Base-by-base conservation (phyloP, 208 protist genomes). In the Leishmania braziliensis region DNA sequence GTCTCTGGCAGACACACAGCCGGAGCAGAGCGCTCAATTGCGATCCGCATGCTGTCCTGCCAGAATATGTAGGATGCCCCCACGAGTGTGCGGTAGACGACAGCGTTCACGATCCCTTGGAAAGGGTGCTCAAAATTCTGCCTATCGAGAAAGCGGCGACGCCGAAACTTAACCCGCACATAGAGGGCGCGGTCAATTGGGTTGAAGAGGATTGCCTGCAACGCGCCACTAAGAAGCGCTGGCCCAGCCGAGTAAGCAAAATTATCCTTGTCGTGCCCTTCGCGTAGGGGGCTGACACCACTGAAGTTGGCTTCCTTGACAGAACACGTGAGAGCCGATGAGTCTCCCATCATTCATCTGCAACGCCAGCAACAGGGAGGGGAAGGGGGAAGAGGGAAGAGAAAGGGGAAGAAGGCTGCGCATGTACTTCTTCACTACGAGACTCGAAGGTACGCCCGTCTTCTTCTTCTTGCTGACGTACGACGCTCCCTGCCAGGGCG, bases 171-270 rank as follows among this genome's bases (percentile, higher is more conserved):
- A 16, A 98, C 93, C 10, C 95, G 89, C 39, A 98, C 90, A 84
- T 98, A 98, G n/a, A 98, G 87, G 0, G 95, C 95, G 14, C 93
- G 91, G 82, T 98, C 95, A 68, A 96, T 90, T 0, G 95, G 95
- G 74, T 98, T 98, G 82, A 98, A 98, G 5, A 98, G 70, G 60
- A 97, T 86, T n/a, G 95, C 91, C 79, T 98, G 95, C 20, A 88
- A 85, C 5, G 95, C 93, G 29, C 93, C 95, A 53, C 90, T 93
- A 23, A 90, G 71, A 4, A 98, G 78, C 1, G 95, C 95, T 0
- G 95, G 91, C 9, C 85, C 84, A 14, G 91, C 92, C 6, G 90
- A 91, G 71, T 88, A 89, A 12, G 86, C 69, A 69, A 97, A 92
- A 48, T 73, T 70, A 70, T 95, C 88, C 53, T 86, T 83, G 20